Conservation (phyloP, 2,329 filamentous ascomycete genomes). For the Conoideocrella luteorostrata region DNA sequence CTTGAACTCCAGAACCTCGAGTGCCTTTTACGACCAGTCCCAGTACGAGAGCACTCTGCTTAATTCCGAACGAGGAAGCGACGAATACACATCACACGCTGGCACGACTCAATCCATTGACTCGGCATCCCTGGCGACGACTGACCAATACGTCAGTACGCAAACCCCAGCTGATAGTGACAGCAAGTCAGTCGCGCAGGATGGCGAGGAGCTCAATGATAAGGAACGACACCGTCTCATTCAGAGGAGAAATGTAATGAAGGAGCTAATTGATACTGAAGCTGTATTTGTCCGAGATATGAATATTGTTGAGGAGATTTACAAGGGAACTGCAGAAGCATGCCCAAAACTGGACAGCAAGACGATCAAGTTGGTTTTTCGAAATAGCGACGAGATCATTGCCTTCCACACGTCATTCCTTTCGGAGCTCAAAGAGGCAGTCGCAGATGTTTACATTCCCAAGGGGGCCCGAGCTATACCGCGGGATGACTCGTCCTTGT, state of each 20-base stretch:
- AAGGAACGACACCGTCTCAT: constrained; percentile 66
- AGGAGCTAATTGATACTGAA: constrained; percentile 90
- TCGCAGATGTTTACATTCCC: constrained; percentile 71
- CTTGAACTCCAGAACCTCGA: constrained; percentile 35
- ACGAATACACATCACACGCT: constrained; percentile 36
- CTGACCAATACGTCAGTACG: constrained; percentile 32
- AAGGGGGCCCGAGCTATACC: constrained; percentile 38
- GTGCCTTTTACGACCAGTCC: constrained; percentile 32
- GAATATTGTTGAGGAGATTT: constrained; percentile 96
- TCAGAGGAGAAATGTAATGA: constrained; percentile 77
- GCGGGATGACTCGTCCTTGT: constrained; percentile 34
- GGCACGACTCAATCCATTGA: constrained; percentile 41
- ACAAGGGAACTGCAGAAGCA: constrained; percentile 84
- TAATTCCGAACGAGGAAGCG: constrained; percentile 38
- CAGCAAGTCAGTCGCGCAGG: constrained; percentile 24
- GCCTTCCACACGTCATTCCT: constrained; percentile 78
- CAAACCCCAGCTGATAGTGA: constrained; percentile 32
- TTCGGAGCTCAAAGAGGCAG: constrained; percentile 72
- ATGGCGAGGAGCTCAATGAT: constrained; percentile 36
- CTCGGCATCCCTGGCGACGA: constrained; percentile 36
- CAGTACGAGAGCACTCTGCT: constrained; percentile 34
- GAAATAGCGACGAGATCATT: constrained; percentile 87
- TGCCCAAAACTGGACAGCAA: constrained; percentile 73
- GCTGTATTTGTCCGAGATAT: constrained; percentile 87
- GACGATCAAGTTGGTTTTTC: constrained; percentile 85